phyloP scores from a whole-genome alignment of 768 basidiomycete genomes.

The Trametes punicea region DNA sequence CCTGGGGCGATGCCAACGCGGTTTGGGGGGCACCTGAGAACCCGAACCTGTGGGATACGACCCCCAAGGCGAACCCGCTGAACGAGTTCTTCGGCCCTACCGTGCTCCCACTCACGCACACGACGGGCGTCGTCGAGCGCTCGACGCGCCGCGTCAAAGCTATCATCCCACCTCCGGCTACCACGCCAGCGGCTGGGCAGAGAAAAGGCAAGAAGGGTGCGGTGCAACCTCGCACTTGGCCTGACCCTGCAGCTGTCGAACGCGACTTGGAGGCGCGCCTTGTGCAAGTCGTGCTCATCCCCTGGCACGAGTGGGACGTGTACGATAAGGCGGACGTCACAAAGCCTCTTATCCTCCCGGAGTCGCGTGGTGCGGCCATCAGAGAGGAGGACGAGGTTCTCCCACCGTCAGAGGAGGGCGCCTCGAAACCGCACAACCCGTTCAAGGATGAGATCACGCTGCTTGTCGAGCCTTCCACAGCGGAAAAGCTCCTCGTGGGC shows the following conservation, averaged over 20 bases:
- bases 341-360: slow-evolving; percentile 33
- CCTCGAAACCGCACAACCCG: slow-evolving; percentile 43
- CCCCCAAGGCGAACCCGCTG: slow-evolving; percentile 29
- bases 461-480: slow-evolving; percentile 45
- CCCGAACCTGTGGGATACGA: slow-evolving; percentile 10
- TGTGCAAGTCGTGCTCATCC: slow-evolving; percentile 49
- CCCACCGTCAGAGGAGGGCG: background rate
- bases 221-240: background rate
- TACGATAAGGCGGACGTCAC: slow-evolving; percentile 38
- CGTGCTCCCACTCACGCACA: slow-evolving; percentile 57
- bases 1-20: slow-evolving; percentile 18
- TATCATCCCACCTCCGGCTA: slow-evolving; percentile 37
- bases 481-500: slow-evolving; percentile 44
- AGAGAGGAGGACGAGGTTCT: slow-evolving; percentile 19
- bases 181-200: slow-evolving; percentile 1
- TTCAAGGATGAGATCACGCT: slow-evolving; percentile 57
- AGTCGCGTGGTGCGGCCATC: slow-evolving; percentile 38
- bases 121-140: slow-evolving; percentile 61
- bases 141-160: slow-evolving; percentile 57
- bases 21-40: slow-evolving; percentile 7
- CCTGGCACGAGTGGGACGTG: slow-evolving; percentile 46
- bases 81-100: slow-evolving; percentile 51
- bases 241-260: slow-evolving; percentile 37
- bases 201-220: slow-evolving; percentile 17
- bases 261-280: slow-evolving; percentile 44